Conservation (phyloP, 2,329 filamentous ascomycete species). For the Diaporthe amygdali region DNA sequence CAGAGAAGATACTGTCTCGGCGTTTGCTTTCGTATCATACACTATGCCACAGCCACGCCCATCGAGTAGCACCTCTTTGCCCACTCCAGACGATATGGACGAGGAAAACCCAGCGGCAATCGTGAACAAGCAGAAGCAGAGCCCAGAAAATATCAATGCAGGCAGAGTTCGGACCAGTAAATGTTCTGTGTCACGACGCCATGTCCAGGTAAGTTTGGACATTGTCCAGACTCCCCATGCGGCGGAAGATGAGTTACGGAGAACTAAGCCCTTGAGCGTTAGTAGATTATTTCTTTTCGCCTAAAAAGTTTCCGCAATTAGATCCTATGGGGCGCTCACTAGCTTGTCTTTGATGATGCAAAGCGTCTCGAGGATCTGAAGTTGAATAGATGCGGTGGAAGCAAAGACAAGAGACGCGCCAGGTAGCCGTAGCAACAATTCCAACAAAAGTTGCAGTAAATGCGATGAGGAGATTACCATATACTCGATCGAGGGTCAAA, state of each 20-base stretch:
- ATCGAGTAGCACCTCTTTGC: background rate
- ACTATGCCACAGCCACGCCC: background rate
- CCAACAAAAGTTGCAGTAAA: slow-evolving; percentile 39
- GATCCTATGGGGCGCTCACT: background rate
- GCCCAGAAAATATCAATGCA: background rate
- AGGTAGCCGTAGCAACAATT: slow-evolving; percentile 29
- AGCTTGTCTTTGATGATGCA: slow-evolving; percentile 34
- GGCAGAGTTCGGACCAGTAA: background rate
- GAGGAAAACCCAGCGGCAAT: background rate
- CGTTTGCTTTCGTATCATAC: fast-evolving
- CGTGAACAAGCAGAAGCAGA: background rate
- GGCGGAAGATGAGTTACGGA: background rate
- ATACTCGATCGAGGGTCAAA: slow-evolving; percentile 33
- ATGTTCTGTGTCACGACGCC: background rate
- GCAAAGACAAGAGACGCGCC: slow-evolving; percentile 30
- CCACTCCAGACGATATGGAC: background rate
- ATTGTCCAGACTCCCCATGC: background rate
- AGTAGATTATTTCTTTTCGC: background rate
- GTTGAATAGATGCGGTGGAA: slow-evolving; percentile 29
- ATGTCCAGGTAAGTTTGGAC: background rate
- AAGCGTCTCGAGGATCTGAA: slow-evolving; percentile 26
- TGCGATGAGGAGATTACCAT: slow-evolving; percentile 38
- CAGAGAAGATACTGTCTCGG: no score
- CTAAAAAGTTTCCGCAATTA: background rate
- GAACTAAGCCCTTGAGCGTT: background rate